A percentile compares a stretch with the other conserved stretches of the same genome.
Conservation (phyloP, 306 rosid species). For the Dalbergia cochinchinensis region DNA sequence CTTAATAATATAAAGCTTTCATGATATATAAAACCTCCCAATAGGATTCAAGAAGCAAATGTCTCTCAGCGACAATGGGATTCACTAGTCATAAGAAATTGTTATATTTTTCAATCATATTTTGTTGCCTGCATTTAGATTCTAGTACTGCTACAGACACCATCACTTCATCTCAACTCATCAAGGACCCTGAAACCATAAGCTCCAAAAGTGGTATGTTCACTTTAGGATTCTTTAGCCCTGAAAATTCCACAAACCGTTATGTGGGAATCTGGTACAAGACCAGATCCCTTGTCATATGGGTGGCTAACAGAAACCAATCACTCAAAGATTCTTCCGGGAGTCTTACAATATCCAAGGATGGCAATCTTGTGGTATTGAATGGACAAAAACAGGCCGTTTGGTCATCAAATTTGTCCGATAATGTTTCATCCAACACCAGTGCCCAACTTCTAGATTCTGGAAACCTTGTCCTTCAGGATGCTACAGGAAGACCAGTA, state of each 20-base stretch:
- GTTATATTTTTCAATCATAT: not conserved
- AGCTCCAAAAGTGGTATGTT: not conserved
- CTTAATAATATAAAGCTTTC: too few species aligned
- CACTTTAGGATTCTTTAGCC: too few species aligned
- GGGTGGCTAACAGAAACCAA: not conserved
- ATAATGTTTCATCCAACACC: not conserved
- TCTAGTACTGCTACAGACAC: not conserved
- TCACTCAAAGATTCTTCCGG: constrained; percentile 39
- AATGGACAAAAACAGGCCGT: not conserved
- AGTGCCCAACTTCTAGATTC: not conserved
- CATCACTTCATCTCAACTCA: not conserved
- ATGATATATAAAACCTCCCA: not conserved
- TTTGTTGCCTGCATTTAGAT: not conserved
- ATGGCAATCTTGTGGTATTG: constrained; percentile 38
- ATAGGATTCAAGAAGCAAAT: not conserved
- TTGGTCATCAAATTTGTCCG: not conserved
- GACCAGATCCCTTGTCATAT: not conserved
- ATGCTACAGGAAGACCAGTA: not conserved
- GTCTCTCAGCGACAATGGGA: not conserved
- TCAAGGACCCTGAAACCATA: constrained; percentile 16
- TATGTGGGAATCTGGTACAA: too few species aligned
- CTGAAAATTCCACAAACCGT: too few species aligned
- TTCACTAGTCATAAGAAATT: not conserved
- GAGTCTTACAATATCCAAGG: constrained; percentile 22
- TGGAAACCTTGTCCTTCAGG: constrained; percentile 16